Evolutionary conservation across 352 stramenopile genomes (phyloP).

Genomic region (Nothophytophthora sp.): DNA sequence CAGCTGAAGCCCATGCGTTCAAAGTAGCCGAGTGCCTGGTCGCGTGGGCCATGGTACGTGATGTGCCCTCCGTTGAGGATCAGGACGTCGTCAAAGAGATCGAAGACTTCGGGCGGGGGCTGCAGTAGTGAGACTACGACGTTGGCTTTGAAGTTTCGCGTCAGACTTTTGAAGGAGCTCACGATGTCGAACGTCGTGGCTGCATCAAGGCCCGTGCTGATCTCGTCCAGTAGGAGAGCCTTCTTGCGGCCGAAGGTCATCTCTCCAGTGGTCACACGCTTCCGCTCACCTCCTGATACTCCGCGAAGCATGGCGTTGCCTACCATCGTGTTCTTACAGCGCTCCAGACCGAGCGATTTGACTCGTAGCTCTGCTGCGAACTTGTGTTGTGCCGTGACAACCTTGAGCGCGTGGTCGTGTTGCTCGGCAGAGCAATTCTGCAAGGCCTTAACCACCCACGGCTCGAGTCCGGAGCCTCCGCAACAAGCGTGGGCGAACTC

Average conservation of each 20-base stretch:
- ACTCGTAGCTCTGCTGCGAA: conserved; percentile 27
- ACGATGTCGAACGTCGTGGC: conserved; percentile 59
- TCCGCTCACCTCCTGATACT: conserved; percentile 86
- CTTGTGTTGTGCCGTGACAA: conserved; percentile 26
- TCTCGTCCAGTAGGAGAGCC: conserved; percentile 78
- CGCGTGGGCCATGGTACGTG: conserved; percentile 62
- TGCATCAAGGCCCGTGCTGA: conserved; percentile 55
- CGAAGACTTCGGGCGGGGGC: conserved; percentile 91
- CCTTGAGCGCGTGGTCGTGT: conserved; percentile 21
- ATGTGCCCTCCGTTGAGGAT: conserved; percentile 86
- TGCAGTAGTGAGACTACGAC: conserved; percentile 83
- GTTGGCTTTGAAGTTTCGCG: conserved; percentile 40
- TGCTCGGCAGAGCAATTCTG: conserved; percentile 25
- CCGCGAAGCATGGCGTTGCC: conserved; percentile 49
- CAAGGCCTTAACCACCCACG: conserved; percentile 31
- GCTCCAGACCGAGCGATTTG: conserved; percentile 32
- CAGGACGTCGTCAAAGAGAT: conserved; percentile 94
- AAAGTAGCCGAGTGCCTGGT: conserved; percentile 38
- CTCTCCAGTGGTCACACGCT: conserved; percentile 85
- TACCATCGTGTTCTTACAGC: conserved; percentile 52
- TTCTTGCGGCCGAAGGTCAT: conserved; percentile 77
- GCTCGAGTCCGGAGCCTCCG: conserved; percentile 26
- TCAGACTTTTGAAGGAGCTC: conserved; percentile 32
- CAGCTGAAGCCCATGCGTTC: conserved; percentile 35
- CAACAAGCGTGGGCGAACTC: conserved; percentile 87